phyloP scores from a whole-genome alignment of 768 basidiomycete genomes.

The Suillus placidus region DNA sequence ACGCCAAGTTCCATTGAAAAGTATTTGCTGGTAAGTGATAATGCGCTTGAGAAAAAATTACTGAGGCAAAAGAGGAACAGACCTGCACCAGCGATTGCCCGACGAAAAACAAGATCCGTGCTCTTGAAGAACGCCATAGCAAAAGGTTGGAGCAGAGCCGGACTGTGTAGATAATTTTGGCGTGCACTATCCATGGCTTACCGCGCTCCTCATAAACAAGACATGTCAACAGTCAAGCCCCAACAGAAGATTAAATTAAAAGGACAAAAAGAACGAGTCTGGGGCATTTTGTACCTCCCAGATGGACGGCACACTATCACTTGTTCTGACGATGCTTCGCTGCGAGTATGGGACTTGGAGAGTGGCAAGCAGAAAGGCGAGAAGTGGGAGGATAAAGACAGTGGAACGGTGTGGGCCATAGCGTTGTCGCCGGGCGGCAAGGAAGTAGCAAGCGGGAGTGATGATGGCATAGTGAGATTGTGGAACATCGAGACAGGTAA shows the following conservation, averaged over 20 bases:
- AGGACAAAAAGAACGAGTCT: neutral
- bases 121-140: neutral
- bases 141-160: neutral
- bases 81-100: neutral
- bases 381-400: neutral
- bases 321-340: neutral
- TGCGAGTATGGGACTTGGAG: conserved; percentile 1
- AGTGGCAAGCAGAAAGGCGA: neutral
- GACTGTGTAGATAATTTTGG: neutral
- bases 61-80: neutral
- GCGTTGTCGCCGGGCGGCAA: neutral
- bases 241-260: neutral
- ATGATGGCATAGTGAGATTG: conserved; percentile 1
- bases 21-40: neutral
- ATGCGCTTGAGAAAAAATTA: neutral
- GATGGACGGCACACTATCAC: neutral
- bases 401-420: neutral
- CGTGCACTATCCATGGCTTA: neutral
- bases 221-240: neutral
- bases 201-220: neutral
- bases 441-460: neutral
- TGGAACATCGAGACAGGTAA: neutral
- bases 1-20: neutral
- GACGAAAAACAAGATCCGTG: neutral
- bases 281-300: neutral